Percentiles rank a stretch among this genome's conserved stretches.
Evolutionary conservation across 345 rosid genomes (phyloP).

Genomic region (Streptanthus diversifolius): DNA sequence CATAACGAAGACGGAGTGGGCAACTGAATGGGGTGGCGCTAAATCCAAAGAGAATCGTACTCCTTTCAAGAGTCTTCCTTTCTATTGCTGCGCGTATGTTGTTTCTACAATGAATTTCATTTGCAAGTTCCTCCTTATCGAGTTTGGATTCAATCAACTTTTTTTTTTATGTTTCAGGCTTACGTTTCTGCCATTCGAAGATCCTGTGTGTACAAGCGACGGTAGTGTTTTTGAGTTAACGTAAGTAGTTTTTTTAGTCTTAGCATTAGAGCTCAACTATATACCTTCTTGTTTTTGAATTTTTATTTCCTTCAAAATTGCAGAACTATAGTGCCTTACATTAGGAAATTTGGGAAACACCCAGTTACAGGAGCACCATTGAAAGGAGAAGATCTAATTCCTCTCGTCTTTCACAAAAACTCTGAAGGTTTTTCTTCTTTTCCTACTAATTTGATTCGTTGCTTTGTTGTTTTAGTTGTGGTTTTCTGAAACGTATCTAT

Average conservation of each 20-base stretch:
- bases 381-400: constrained; percentile 69
- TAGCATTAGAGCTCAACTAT: not conserved
- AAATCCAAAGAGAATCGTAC: constrained; percentile 69
- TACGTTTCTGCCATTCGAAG: constrained; percentile 80
- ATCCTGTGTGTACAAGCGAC: constrained; percentile 69
- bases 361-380: constrained; percentile 77
- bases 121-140: not conserved
- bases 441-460: not conserved
- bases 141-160: not conserved
- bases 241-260: constrained; percentile 39
- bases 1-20: constrained; percentile 96
- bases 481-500: not conserved
- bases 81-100: constrained; percentile 94
- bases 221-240: constrained; percentile 88
- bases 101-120: not conserved
- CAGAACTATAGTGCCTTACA: constrained; percentile 79
- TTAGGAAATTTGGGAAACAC: constrained; percentile 76
- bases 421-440: constrained; percentile 55
- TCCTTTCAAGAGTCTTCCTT: constrained; percentile 90
- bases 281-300: not conserved
- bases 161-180: constrained; percentile 51
- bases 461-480: not conserved
- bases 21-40: constrained; percentile 99
- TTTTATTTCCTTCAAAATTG: constrained; percentile 4
- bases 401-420: constrained; percentile 80